Conservation (phyloP, 2,329 filamentous ascomycete species). For the Coniochaeta pulveracea region DNA sequence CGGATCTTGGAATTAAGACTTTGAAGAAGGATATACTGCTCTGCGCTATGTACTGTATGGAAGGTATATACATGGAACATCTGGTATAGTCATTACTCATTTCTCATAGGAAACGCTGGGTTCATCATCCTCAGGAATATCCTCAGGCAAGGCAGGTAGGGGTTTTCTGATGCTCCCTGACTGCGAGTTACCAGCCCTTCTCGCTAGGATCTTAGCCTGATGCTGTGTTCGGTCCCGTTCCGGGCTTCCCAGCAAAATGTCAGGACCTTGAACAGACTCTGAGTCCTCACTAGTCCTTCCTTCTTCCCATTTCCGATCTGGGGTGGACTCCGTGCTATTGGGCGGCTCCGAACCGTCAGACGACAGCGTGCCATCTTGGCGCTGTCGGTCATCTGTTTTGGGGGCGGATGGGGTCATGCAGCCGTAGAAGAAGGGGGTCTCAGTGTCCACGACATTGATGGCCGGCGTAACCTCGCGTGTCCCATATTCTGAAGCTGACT, state of each 20-base stretch:
- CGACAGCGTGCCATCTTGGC: background rate
- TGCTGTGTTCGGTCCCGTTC: background rate
- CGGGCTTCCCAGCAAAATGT: background rate
- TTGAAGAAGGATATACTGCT: too few relatives aligned
- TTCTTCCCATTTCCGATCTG: background rate
- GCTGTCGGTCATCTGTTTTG: background rate
- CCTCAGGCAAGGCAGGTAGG: constrained; percentile 2
- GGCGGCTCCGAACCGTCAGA: constrained; percentile 2
- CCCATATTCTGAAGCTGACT: background rate
- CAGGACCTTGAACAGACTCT: background rate
- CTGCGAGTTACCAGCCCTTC: background rate
- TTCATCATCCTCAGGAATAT: background rate
- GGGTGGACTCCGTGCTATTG: background rate
- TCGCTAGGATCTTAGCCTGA: background rate
- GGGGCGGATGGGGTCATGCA: too few relatives aligned
- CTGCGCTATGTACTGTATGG: too few relatives aligned
- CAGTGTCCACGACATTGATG: constrained; percentile 2
- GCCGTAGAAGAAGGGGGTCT: background rate
- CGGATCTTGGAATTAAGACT: too few relatives aligned
- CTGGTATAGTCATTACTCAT: too few relatives aligned
- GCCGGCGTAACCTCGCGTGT: constrained; percentile 1
- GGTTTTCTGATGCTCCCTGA: constrained; percentile 2
- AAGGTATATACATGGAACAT: too few relatives aligned
- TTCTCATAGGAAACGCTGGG: too few relatives aligned
- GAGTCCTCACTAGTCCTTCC: background rate